phyloP scores from a whole-genome alignment of 345 rosid species.

The Arabidopsis arenosa region DNA sequence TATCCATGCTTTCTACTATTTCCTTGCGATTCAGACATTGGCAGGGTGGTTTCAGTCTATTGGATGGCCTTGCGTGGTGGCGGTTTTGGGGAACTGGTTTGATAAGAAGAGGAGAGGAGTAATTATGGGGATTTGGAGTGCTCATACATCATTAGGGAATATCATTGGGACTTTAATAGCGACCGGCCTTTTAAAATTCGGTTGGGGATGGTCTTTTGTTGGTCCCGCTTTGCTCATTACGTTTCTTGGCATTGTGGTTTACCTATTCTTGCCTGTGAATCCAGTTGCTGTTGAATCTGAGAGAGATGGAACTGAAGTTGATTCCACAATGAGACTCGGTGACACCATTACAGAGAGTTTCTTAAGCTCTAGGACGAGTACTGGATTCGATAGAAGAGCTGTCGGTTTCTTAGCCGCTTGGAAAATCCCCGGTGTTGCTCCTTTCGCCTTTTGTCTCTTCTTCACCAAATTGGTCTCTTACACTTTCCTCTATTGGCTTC shows the following conservation, averaged over 20 bases:
- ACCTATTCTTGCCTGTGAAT: slow-evolving; percentile 70
- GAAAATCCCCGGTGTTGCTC: slow-evolving; percentile 95
- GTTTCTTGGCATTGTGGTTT: slow-evolving; percentile 64
- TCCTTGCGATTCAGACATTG: slow-evolving; percentile 62
- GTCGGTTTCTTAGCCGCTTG: slow-evolving; percentile 91
- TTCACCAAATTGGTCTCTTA: slow-evolving; percentile 91
- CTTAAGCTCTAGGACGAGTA: slow-evolving; percentile 47
- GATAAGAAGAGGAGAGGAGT: slow-evolving; percentile 90
- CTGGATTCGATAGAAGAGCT: slow-evolving; percentile 54
- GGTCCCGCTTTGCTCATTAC: slow-evolving; percentile 75
- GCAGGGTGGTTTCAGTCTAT: slow-evolving; percentile 94
- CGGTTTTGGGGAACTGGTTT: slow-evolving; percentile 93
- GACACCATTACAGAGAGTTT: slow-evolving; percentile 63
- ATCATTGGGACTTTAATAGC: slow-evolving; percentile 85
- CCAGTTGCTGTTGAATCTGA: slow-evolving; percentile 73
- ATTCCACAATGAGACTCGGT: slow-evolving; percentile 55
- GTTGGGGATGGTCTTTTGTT: slow-evolving; percentile 98
- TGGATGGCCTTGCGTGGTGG: slow-evolving; percentile 99
- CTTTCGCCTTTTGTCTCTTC: slow-evolving; percentile 89
- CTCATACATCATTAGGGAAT: slow-evolving; percentile 91
- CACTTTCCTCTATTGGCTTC: slow-evolving; percentile 97
- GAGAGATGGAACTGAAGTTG: slow-evolving; percentile 57
- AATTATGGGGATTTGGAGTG: slow-evolving; percentile 97
- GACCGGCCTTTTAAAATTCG: slow-evolving; percentile 69
- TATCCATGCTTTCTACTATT: slow-evolving; percentile 71